A percentile compares a stretch with the other conserved stretches of the same genome.
These are phyloP conservation scores for Xylariales sp. DNA, from an alignment of 2,329 filamentous ascomycete genomes.

Conservation along the genomic window DNA sequence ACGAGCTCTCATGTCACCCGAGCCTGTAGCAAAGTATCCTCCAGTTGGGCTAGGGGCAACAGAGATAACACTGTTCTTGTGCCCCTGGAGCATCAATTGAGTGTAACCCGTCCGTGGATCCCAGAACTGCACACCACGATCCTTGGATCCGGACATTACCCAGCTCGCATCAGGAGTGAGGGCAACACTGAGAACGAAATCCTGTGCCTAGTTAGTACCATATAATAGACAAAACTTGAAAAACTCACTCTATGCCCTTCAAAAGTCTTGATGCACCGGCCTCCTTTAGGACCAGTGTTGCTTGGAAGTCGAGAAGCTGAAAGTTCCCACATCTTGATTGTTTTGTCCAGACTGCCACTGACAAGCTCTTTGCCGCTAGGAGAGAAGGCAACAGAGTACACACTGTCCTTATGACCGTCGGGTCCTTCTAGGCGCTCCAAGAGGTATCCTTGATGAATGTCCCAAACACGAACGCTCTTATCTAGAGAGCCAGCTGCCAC, in stretches of 20 bases:
- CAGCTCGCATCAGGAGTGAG: conserved; percentile 93
- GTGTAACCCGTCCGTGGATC: conserved; percentile 92
- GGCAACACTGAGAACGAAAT: conserved; percentile 96
- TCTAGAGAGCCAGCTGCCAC: conserved; percentile 95
- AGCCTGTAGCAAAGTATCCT: conserved; percentile 92
- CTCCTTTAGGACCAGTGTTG: conserved; percentile 78
- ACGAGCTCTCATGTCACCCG: conserved; percentile 95
- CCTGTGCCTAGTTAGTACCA: conserved; percentile 62
- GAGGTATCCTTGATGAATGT: conserved; percentile 85
- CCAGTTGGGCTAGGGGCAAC: conserved; percentile 93
- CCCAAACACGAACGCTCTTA: conserved; percentile 98
- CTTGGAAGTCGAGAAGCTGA: conserved; percentile 73
- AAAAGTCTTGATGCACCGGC: conserved; percentile 95
- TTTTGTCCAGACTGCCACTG: conserved; percentile 95
- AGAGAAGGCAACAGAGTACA: conserved; percentile 96
- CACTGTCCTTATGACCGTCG: conserved; percentile 95
- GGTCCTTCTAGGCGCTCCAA: conserved; percentile 92
- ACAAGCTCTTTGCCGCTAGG: conserved; percentile 93
- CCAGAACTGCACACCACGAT: conserved; percentile 98
- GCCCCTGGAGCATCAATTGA: conserved; percentile 97
- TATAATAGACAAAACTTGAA: not conserved
- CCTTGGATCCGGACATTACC: conserved; percentile 98
- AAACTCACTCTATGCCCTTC: conserved; percentile 87
- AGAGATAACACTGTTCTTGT: conserved; percentile 98
- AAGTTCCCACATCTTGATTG: conserved; percentile 99